phyloP scores from a whole-genome alignment of 345 rosid genomes.

The Erysimum cheiranthoides region DNA sequence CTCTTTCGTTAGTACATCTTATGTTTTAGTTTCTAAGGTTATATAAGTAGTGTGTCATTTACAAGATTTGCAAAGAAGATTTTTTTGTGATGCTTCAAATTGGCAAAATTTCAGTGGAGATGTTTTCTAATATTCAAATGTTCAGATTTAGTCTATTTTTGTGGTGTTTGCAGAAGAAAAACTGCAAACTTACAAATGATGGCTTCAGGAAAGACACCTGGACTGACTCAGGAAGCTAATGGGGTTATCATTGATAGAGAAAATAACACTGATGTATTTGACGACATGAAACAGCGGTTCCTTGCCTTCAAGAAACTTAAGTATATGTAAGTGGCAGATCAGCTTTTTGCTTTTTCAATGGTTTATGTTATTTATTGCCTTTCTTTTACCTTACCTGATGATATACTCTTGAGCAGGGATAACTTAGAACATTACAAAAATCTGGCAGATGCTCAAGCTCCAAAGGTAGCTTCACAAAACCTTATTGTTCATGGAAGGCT shows the following conservation, averaged over 20 bases:
- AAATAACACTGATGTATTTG: conserved; percentile 55
- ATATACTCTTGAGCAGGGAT: conserved; percentile 56
- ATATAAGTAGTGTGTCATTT: background rate
- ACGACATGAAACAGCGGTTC: conserved; percentile 72
- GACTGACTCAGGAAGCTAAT: conserved; percentile 43
- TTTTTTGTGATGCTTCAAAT: conserved; percentile 22
- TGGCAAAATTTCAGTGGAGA: background rate
- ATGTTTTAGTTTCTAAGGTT: background rate
- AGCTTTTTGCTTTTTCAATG: conserved; percentile 46
- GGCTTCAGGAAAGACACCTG: conserved; percentile 42
- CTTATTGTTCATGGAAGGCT: background rate
- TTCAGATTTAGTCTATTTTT: background rate
- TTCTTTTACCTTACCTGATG: conserved; percentile 9
- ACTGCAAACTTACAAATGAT: conserved; percentile 36
- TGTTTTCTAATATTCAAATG: conserved; percentile 17
- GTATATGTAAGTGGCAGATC: conserved; percentile 61
- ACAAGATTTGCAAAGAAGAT: background rate
- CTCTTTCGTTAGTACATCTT: background rate
- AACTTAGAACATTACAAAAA: conserved; percentile 67
- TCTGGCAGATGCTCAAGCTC: conserved; percentile 79
- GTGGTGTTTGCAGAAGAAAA: conserved; percentile 37
- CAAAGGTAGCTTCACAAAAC: conserved; percentile 59
- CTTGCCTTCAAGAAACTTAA: conserved; percentile 69
- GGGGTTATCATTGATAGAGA: conserved; percentile 38
- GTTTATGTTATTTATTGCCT: conserved; percentile 10